Percentiles rank a stretch among this genome's conserved stretches.
phyloP scores from a whole-genome alignment of 2,329 filamentous ascomycete species.

The Nannizzia gypsea region DNA sequence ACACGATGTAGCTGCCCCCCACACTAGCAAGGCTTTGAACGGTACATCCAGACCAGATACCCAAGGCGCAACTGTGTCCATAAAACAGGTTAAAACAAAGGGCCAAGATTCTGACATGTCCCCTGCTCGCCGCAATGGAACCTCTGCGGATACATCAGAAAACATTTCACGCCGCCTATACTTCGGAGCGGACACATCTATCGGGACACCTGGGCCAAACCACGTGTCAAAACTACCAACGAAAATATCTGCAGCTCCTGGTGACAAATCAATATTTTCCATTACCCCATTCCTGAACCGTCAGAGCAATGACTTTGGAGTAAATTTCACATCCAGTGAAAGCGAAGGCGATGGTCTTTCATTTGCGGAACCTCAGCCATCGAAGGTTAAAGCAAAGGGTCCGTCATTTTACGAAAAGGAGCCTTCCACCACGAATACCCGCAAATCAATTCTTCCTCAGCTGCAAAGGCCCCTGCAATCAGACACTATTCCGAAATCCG shows the following conservation, averaged over 20 bases:
- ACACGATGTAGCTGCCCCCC: neutral
- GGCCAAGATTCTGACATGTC: constrained; percentile 28
- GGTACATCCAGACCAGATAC: constrained; percentile 16
- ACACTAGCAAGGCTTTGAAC: constrained; percentile 17
- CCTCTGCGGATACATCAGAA: neutral
- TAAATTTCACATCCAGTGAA: neutral
- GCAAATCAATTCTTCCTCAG: neutral
- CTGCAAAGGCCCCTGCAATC: neutral
- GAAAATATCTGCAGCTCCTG: constrained; percentile 49
- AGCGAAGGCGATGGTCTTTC: neutral
- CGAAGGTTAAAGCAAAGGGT: neutral
- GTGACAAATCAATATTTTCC: constrained; percentile 84
- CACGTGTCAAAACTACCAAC: constrained; percentile 45
- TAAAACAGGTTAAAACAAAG: constrained; percentile 20
- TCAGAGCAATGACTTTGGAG: constrained; percentile 39
- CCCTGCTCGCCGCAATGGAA: constrained; percentile 16
- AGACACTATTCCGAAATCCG: neutral
- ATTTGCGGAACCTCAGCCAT: neutral
- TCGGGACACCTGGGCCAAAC: constrained; percentile 42
- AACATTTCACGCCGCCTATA: neutral
- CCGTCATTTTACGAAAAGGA: neutral
- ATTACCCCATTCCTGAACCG: constrained; percentile 88
- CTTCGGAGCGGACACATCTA: neutral
- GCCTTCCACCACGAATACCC: neutral
- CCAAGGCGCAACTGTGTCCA: constrained; percentile 23